phyloP scores from a whole-genome alignment of 2,329 filamentous ascomycete species.

The Colletotrichum spinosum region DNA sequence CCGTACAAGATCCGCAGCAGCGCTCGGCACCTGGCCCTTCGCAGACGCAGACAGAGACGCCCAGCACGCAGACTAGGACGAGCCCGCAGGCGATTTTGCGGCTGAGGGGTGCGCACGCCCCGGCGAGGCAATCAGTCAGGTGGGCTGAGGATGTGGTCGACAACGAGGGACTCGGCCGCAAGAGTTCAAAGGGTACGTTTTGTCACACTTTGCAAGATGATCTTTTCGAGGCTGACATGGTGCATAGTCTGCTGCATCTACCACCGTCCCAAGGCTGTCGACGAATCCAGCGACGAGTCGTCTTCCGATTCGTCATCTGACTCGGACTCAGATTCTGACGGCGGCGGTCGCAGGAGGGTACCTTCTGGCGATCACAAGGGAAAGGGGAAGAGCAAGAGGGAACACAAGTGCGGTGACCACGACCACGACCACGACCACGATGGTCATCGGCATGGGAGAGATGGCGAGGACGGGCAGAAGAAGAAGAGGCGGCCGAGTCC shows the following conservation, averaged over 20 bases:
- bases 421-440: conserved; percentile 50
- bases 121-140: conserved; percentile 74
- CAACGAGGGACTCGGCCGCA: conserved; percentile 94
- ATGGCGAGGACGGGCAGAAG: conserved; percentile 46
- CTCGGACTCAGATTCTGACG: conserved; percentile 62
- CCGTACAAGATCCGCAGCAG: conserved; percentile 45
- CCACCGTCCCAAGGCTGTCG: conserved; percentile 83
- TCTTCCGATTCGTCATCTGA: conserved; percentile 67
- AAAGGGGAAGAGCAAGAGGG: conserved; percentile 50
- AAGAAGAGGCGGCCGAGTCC: conserved; percentile 70
- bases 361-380: conserved; percentile 49
- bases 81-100: conserved; percentile 57
- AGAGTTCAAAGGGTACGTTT: conserved; percentile 86
- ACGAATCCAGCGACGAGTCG: conserved; percentile 82
- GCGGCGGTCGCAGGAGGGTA: conserved; percentile 40
- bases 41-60: conserved; percentile 49
- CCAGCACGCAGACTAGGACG: conserved; percentile 44
- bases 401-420: conserved; percentile 49
- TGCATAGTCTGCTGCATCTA: conserved; percentile 96
- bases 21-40: conserved; percentile 46
- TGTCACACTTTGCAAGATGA: background rate
- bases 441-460: conserved; percentile 45
- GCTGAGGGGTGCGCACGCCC: conserved; percentile 61
- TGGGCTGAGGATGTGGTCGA: conserved; percentile 96
- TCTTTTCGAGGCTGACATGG: background rate